Conservation (phyloP, 495 filamentous ascomycete species). For the Talaromyces proteolyticus region DNA sequence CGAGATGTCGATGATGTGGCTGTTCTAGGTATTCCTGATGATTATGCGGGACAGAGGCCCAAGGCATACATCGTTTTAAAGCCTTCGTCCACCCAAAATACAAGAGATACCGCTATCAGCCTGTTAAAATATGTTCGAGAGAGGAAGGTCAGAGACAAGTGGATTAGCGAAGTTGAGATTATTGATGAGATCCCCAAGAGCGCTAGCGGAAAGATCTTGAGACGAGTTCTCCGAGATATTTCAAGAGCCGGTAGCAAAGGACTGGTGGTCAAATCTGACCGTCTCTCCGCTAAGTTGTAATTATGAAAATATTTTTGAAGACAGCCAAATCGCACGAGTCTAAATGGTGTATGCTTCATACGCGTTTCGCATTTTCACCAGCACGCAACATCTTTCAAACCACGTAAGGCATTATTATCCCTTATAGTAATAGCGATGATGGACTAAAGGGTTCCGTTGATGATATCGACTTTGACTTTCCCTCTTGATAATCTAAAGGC, state of each 20-base stretch:
- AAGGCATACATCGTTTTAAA: slow-evolving; percentile 60
- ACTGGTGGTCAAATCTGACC: slow-evolving; percentile 28
- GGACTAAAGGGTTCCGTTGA: neutral
- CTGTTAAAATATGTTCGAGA: slow-evolving; percentile 51
- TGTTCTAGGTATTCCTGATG: slow-evolving; percentile 52
- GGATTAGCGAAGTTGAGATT: slow-evolving; percentile 61
- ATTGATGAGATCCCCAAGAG: slow-evolving; percentile 60
- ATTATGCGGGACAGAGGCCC: slow-evolving; percentile 56
- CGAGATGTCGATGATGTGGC: slow-evolving; percentile 52
- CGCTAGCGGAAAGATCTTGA: slow-evolving; percentile 62
- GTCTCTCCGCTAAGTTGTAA: slow-evolving; percentile 35
- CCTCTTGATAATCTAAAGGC: neutral
- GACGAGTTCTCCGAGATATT: slow-evolving; percentile 46
- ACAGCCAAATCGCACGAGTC: too few relatives aligned
- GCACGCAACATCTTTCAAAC: neutral
- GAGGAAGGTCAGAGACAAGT: slow-evolving; percentile 60
- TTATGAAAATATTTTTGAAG: too few relatives aligned
- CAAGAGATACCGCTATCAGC: slow-evolving; percentile 22
- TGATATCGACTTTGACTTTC: neutral
- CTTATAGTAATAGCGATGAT: too few relatives aligned
- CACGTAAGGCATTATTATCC: neutral
- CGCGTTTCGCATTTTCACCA: too few relatives aligned
- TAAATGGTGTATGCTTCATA: too few relatives aligned
- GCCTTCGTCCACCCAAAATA: slow-evolving; percentile 47
- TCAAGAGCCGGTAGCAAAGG: slow-evolving; percentile 17